Evolutionary conservation across 2,329 filamentous ascomycete genomes (phyloP), one percentile per base, ranked within the genome.

Genomic region (Epichloe sp.): DNA sequence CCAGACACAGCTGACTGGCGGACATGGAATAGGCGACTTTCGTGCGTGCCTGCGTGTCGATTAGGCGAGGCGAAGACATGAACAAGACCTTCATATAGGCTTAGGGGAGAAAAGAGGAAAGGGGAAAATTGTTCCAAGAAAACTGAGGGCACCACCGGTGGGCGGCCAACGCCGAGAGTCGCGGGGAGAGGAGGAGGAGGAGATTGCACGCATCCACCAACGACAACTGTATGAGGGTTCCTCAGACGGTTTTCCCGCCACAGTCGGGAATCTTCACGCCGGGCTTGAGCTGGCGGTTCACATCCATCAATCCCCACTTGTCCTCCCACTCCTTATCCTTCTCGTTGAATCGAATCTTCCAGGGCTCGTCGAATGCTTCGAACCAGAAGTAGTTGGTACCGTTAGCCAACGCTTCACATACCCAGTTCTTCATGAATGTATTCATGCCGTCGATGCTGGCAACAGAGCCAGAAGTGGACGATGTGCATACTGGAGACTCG

Each of bases 381-480:
- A 97, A 96, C 91, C 91, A 97, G 64, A 96, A 96, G 66, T 95
- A 97, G 58, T 94, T 82, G 2, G 89, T 96, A 44, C 83, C 85
- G 61, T 95, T 95, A 23, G 71, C 72, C 55, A 96, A 69, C 11
- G 86, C 82, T 48, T 80, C 75, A 65, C 91, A 97, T 0, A 97
- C 82, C 84, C 87, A 97, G 56, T 81, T 79, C 2, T 81, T 73
- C 80, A 97, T 83, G 60, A 96, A 89, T n/a, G 72, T 74, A 63
- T 97, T 97, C 72, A 96, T 74, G 64, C 89, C 80, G 17, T 80
- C 71, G 44, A 96, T 75, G 21, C 88, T 85, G 0, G 90, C 91
- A 2, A 95, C 83, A 2, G 85, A 79, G 0, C 85, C 86, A 15
- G 75, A 65, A 0, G 76, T 67, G 15, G 55, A 58, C 6, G 55